Base-by-base conservation (phyloP, 192 early-diverging fungal genomes). In the Coemansia sp. region DNA sequence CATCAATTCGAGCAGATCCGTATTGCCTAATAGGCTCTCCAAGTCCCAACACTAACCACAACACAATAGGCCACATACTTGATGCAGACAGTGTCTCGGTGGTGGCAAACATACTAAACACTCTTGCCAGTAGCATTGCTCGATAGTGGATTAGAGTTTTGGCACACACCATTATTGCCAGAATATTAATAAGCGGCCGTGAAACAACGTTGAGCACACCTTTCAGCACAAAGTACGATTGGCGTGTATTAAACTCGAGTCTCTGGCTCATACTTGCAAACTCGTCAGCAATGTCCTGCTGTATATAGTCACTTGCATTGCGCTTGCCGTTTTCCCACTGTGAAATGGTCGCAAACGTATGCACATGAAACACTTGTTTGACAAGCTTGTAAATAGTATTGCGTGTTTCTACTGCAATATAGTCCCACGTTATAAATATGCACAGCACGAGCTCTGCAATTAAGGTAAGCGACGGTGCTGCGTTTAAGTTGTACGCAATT, bases 301-400 rank as follows among this genome's bases (percentile, higher is more conserved):
- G 27, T 8, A 27, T 10, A 35, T 48, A 64, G 14, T 56, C 62
- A 13, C 39, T 32, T n/a, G 2, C 14, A 9, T 56, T 11, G 3
- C 43, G 4, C 16, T 64, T 64, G 26, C 62, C 49, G 11, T 54
- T 64, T 22, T 56, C 18, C 62, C 62, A 64, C 32, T 57, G 55
- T 6, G 11, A 4, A 10, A 61, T 14, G 14, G 20, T 12, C 10
- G 20, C 16, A 7, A 56, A 6, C 8, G n/a, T 32, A 22, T 56
- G 29, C 8, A 49, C 18, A 49, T 18, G 48, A 16, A 49, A 19
- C 0, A 49, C 16, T 49, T 49, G 48, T 20, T 49, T 49, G 16
- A 19, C n/a, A 49, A 19, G 19, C 6, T 49, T 49, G n/a, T n/a
- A n/a, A 19, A 20, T 5, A 9, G 13, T 9, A 49, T 10, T 49